Conservation (phyloP, 768 basidiomycete genomes). For the Leccinum uliginosum region DNA sequence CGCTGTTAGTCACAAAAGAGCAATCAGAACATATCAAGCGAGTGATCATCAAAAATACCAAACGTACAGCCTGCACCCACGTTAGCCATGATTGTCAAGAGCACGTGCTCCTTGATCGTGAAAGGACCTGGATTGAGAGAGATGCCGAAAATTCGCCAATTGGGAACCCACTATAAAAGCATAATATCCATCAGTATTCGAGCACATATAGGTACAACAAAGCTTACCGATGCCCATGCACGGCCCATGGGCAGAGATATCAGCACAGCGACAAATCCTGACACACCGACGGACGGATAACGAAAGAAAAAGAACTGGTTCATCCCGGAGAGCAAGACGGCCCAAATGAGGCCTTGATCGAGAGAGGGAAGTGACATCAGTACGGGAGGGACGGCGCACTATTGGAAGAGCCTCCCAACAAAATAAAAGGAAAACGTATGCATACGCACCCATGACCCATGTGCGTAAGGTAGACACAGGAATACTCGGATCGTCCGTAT, state of each 20-base stretch:
- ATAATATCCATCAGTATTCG: not conserved
- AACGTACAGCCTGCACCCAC: slow-evolving; percentile 33
- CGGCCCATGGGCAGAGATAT: slow-evolving; percentile 67
- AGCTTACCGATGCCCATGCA: slow-evolving; percentile 47
- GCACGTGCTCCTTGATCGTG: slow-evolving; percentile 67
- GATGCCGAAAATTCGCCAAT: slow-evolving; percentile 51
- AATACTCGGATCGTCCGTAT: slow-evolving; percentile 65
- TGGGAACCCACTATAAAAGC: slow-evolving; percentile 41
- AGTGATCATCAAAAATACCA: not conserved
- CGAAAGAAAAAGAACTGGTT: slow-evolving; percentile 79
- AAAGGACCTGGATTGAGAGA: slow-evolving; percentile 72
- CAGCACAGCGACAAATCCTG: slow-evolving; percentile 62
- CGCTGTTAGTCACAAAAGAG: slow-evolving; percentile 15
- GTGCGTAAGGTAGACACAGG: slow-evolving; percentile 56
- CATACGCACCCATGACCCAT: slow-evolving; percentile 47
- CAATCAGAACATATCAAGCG: not conserved
- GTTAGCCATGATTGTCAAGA: slow-evolving; percentile 67
- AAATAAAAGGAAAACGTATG: too few species aligned
- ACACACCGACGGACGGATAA: slow-evolving; percentile 45
- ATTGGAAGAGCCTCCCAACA: too few species aligned
- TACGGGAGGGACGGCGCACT: not conserved
- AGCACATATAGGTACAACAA: not conserved
- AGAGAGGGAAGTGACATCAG: not conserved
- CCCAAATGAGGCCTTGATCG: slow-evolving; percentile 37
- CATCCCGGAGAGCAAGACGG: slow-evolving; percentile 62